These are phyloP conservation scores for Rhododendron molle DNA, from an alignment of 148 eudicot genomes.

Conservation along the genomic window DNA sequence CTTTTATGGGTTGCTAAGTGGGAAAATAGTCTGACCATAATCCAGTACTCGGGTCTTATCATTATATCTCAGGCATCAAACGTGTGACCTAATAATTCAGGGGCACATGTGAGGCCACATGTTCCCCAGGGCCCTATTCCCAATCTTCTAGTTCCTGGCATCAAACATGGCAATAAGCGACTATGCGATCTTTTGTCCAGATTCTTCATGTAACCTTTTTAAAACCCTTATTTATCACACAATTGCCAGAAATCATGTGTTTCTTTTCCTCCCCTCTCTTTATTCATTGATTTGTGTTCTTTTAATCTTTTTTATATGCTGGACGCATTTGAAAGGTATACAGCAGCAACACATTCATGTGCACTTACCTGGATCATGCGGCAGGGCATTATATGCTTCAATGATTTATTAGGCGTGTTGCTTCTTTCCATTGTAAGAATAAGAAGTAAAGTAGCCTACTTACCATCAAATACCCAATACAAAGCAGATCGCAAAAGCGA, in stretches of 20 bases:
- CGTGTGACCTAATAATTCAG: neutral
- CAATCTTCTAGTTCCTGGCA: neutral
- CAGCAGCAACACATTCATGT: neutral
- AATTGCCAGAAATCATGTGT: neutral
- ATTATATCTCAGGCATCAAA: neutral
- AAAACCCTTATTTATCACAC: neutral
- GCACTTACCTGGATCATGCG: neutral
- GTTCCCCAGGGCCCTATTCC: neutral
- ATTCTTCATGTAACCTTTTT: neutral
- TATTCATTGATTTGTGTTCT: neutral
- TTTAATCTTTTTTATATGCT: neutral
- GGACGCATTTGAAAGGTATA: neutral
- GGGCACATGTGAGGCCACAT: neutral
- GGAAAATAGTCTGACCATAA: neutral
- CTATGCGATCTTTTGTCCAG: neutral
- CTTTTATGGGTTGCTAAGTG: neutral
- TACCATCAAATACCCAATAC: neutral
- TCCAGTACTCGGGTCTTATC: neutral
- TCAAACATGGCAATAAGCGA: neutral
- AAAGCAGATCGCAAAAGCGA: slow-evolving; percentile 87
- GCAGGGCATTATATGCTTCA: neutral
- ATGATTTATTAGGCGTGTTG: neutral
- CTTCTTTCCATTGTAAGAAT: neutral
- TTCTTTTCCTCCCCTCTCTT: neutral
- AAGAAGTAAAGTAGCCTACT: neutral